These are phyloP conservation scores for Vitis amurensis DNA, from an alignment of 164 flowering plant genomes.

Conservation along the genomic window DNA sequence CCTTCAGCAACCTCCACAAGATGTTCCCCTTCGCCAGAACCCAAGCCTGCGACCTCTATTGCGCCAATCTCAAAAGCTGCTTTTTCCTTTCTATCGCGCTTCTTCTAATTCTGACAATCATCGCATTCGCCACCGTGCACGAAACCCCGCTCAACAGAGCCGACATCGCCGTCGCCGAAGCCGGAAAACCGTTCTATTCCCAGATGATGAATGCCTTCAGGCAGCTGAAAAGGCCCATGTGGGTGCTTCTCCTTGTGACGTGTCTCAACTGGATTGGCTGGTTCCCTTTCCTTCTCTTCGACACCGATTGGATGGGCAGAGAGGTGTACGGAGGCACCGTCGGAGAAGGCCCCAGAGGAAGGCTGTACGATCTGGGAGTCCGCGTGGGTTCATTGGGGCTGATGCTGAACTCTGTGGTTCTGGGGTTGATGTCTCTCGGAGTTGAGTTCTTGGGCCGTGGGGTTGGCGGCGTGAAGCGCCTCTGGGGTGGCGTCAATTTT, in stretches of 20 bases:
- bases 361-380: slow-evolving; percentile 52
- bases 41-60: slow-evolving; percentile 64
- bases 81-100: slow-evolving; percentile 60
- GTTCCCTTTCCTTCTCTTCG: slow-evolving; percentile 74
- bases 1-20: slow-evolving; percentile 42
- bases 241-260: slow-evolving; percentile 64
- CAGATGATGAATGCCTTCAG: slow-evolving; percentile 43
- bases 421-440: slow-evolving; percentile 48
- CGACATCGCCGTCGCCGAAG: slow-evolving; percentile 1
- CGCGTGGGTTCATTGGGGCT: slow-evolving; percentile 66
- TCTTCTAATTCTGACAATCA: slow-evolving; percentile 34
- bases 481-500: slow-evolving; percentile 64
- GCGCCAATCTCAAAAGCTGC: slow-evolving; percentile 76
- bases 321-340: slow-evolving; percentile 67
- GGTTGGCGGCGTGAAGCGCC: slow-evolving; percentile 45
- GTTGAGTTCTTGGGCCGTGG: slow-evolving; percentile 33
- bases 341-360: slow-evolving; percentile 19
- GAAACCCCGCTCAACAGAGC: slow-evolving; percentile 26
- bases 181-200: slow-evolving; percentile 31
- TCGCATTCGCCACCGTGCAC: slow-evolving; percentile 37
- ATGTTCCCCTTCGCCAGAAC: slow-evolving; percentile 63
- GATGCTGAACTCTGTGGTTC: slow-evolving; percentile 64
- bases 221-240: slow-evolving; percentile 54
- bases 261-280: slow-evolving; percentile 81
- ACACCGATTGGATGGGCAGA: slow-evolving; percentile 88